Percentiles rank a stretch among this genome's conserved stretches.
Evolutionary conservation across 805 yeast genomes (phyloP).

Genomic region (Blastobotrys robertii): DNA sequence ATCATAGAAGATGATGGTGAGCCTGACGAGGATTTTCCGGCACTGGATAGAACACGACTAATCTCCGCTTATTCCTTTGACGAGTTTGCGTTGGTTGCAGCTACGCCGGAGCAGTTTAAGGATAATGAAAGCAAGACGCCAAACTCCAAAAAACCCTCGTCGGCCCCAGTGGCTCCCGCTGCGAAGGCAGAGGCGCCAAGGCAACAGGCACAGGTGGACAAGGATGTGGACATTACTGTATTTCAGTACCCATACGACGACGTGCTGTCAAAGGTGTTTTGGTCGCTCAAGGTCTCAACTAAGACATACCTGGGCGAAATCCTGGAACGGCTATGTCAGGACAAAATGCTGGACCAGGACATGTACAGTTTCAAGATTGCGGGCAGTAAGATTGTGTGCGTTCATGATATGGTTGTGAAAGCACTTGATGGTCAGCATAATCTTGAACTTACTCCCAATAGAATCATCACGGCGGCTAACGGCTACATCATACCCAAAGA

Average conservation of each 20-base stretch:
- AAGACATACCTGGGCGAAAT: conserved; percentile 18
- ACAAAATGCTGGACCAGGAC: conserved; percentile 22
- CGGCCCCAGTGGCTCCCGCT: not conserved
- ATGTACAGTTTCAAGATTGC: conserved; percentile 25
- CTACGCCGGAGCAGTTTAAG: conserved; percentile 29
- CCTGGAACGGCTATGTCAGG: conserved; percentile 24
- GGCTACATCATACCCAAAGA: conserved; percentile 22
- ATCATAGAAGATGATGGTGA: conserved; percentile 90
- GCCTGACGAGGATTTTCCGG: conserved; percentile 84
- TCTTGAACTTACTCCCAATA: conserved; percentile 36
- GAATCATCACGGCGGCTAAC: conserved; percentile 29
- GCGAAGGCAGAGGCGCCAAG: not conserved
- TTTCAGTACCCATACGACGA: conserved; percentile 27
- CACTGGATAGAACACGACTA: conserved; percentile 57
- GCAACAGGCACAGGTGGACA: conserved; percentile 1
- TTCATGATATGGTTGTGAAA: conserved; percentile 24
- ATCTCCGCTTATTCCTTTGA: conserved; percentile 68
- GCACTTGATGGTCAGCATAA: conserved; percentile 33
- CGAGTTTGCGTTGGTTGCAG: conserved; percentile 69
- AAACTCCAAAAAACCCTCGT: conserved; percentile 14
- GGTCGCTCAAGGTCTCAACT: conserved; percentile 18
- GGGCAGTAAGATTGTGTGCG: conserved; percentile 19
- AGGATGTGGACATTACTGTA: conserved; percentile 15
- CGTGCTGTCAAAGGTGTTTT: conserved; percentile 19
- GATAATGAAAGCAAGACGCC: conserved; percentile 28